Evolutionary conservation across 1,139 yeast genomes (phyloP).

Genomic region (Torulaspora pretoriensis): DNA sequence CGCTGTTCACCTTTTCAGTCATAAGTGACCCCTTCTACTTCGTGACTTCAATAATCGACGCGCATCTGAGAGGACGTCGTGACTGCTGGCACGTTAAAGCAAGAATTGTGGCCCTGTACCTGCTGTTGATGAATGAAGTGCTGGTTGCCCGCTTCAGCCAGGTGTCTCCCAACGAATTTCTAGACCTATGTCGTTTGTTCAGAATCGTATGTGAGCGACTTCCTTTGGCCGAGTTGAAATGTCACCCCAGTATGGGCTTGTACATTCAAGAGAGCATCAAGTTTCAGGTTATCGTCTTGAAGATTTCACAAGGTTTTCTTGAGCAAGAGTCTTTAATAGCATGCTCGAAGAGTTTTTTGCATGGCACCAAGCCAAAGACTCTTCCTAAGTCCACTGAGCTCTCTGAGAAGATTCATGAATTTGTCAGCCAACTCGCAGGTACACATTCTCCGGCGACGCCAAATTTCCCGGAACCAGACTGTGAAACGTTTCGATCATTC

Average conservation of each 20-base stretch:
- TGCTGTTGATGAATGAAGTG: conserved; percentile 18
- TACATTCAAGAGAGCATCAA: conserved; percentile 12
- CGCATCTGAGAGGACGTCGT: conserved; percentile 9
- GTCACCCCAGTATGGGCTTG: neutral
- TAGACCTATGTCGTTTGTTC: conserved; percentile 18
- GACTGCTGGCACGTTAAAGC: conserved; percentile 7
- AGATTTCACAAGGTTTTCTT: conserved; percentile 20
- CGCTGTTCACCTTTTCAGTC: conserved; percentile 12
- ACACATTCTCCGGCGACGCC: neutral
- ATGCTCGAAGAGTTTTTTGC: conserved; percentile 8
- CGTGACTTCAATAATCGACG: conserved; percentile 8
- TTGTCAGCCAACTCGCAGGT: conserved; percentile 4
- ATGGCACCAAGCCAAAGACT: neutral
- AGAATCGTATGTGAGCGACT: conserved; percentile 12
- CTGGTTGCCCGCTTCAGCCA: conserved; percentile 17
- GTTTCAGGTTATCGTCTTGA: conserved; percentile 14
- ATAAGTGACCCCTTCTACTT: conserved; percentile 7
- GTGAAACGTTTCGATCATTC: neutral
- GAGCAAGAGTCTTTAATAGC: conserved; percentile 11
- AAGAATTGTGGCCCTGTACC: conserved; percentile 6
- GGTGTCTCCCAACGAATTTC: conserved; percentile 19
- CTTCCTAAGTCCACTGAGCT: conserved; percentile 1
- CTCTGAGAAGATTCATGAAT: conserved; percentile 7
- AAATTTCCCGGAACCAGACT: conserved; percentile 1
- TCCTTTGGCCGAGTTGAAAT: neutral